phyloP scores from a whole-genome alignment of 2,329 filamentous ascomycete species.

The Pseudovirgaria hyperparasitica region DNA sequence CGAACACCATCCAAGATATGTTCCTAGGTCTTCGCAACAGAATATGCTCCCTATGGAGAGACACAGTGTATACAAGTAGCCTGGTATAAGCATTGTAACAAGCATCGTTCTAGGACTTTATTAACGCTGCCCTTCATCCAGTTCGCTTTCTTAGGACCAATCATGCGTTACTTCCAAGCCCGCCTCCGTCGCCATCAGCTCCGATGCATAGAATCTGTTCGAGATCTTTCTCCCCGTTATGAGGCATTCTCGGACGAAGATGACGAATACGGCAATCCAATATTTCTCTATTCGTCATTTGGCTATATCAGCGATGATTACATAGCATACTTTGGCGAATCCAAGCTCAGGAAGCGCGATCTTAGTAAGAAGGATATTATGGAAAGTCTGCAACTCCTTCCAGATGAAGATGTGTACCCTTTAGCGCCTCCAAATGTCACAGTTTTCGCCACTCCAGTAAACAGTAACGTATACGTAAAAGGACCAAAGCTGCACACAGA shows the following conservation, averaged over 20 bases:
- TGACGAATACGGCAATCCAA: constrained; percentile 7
- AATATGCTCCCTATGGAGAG: too few species aligned
- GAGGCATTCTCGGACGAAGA: constrained; percentile 9
- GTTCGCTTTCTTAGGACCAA: too few species aligned
- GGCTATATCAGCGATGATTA: constrained; percentile 4
- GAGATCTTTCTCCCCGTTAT: constrained; percentile 7
- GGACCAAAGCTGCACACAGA: constrained; percentile 2
- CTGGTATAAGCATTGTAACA: too few species aligned
- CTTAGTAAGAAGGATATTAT: constrained; percentile 2
- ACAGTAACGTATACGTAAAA: constrained; percentile 5
- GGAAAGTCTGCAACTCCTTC: constrained; percentile 1
- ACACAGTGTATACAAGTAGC: too few species aligned
- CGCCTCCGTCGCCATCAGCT: too few species aligned
- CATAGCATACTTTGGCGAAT: constrained; percentile 4
- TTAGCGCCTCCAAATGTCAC: constrained; percentile 1
- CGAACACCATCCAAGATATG: too few species aligned
- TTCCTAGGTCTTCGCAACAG: too few species aligned
- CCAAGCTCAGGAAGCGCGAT: constrained; percentile 2
- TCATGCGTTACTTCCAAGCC: too few species aligned
- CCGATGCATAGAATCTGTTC: constrained; percentile 3
- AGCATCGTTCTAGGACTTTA: too few species aligned
- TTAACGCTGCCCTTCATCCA: too few species aligned
- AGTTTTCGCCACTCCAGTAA: constrained; percentile 3
- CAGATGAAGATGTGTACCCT: constrained; percentile 4
- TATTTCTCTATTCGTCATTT: constrained; percentile 4